Evolutionary conservation across 75 land plant species (phyloP).

Genomic region (Picea sitchensis): DNA sequence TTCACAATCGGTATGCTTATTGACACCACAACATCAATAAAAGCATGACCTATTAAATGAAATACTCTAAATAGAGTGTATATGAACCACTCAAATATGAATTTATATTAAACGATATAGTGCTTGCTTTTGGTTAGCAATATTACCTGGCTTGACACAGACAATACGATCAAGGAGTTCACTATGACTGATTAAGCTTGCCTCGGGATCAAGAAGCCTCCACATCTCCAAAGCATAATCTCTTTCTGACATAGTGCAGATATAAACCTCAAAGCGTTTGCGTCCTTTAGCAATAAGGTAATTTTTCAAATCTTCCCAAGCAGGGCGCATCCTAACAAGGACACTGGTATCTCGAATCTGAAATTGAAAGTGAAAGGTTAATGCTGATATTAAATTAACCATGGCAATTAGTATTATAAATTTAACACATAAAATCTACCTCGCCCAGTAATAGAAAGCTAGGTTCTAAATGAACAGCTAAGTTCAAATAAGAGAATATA

Average conservation of each 20-base stretch:
- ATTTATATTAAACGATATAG: not conserved
- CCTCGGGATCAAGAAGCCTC: constrained; percentile 97
- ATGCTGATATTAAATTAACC: too few relatives aligned
- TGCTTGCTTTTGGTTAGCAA: not conserved
- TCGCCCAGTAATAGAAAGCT: too few relatives aligned
- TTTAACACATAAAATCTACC: too few relatives aligned
- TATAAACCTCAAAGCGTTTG: constrained; percentile 98
- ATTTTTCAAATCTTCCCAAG: constrained; percentile 91
- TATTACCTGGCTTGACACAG: constrained; percentile 87
- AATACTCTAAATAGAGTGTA: too few relatives aligned
- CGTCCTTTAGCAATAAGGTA: constrained; percentile 93
- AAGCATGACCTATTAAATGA: not conserved
- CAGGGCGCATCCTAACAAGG: constrained; percentile 87
- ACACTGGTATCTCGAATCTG: constrained; percentile 98
- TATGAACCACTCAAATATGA: too few relatives aligned
- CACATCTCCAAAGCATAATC: constrained; percentile 99
- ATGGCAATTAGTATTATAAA: too few relatives aligned
- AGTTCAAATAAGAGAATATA: too few relatives aligned
- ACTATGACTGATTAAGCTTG: constrained; percentile 61
- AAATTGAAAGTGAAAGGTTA: constrained; percentile 7
- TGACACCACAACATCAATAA: not conserved
- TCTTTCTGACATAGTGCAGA: constrained; percentile 97
- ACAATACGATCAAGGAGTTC: constrained; percentile 78
- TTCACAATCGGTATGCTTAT: not conserved
- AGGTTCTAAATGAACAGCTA: too few relatives aligned